Base-by-base conservation (phyloP, 805 yeast species). In the Tetrapisispora fleetii region DNA sequence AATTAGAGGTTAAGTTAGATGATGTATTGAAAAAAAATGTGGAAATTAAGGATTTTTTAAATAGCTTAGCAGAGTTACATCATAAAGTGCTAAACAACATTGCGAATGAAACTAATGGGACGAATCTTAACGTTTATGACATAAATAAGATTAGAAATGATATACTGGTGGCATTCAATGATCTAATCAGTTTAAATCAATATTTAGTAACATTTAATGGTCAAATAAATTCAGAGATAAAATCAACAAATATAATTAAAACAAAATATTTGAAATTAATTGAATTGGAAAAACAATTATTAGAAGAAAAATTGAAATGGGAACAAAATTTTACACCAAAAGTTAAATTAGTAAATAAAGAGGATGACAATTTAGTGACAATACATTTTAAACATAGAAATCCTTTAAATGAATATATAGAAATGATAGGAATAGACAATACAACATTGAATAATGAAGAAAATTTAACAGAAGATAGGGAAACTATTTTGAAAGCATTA, bases 131-230 rank as follows among this genome's bases (percentile, higher is more conserved):
- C 13, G 40, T 24, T 37, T 27, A 24, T 6, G 28, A 54, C 27
- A 40, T 64, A 41, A 55, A 55, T 36, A 51, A 42, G 14, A 48
- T 62, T 11, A 49, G 68, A 32, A 55, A 47, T 5, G 65, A 63
- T 48, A 58, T 64, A 32, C 44, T 51, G 35, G 55, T 59, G 3
- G 62, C 66, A 40, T 53, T 62, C 22, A 58, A 59, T 40, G 67
- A 64, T 48, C 33, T 62, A 28, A 53, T 53, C 38, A 54, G 40
- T 11, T 41, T 63, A 33, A 62, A 63, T 49, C 53, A 56, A 18
- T 49, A 57, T 52, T 50, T 62, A 14, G 56, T 57, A 2, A 51
- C 59, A 2, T 53, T 52, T 43, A 58, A 60, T 48, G 66, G 65
- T 10, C 53, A 56, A 24, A 51, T 63, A 14, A 57, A 50, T 39